A percentile compares a stretch with the other conserved stretches of the same genome.
Evolutionary conservation across 2,329 filamentous ascomycete genomes (phyloP).

Genomic region (Phialophora verrucosa): DNA sequence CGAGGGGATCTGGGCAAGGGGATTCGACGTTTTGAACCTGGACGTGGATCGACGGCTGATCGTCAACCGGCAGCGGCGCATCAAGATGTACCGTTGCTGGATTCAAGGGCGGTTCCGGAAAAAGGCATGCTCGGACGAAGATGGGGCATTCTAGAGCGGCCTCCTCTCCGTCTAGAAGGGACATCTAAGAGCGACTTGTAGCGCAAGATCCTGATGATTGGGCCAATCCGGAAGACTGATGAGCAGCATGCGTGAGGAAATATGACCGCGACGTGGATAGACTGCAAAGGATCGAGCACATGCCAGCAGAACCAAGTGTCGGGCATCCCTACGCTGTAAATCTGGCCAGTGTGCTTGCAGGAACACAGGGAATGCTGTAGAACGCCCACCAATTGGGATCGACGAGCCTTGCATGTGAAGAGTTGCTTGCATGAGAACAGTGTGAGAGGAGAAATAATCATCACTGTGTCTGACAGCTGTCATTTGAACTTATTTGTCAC

Average conservation of each 20-base stretch:
- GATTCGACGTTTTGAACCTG: constrained; percentile 76
- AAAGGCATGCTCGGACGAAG: constrained; percentile 9
- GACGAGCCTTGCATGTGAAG: constrained; percentile 27
- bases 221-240: constrained; percentile 10
- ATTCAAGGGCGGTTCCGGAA: constrained; percentile 54
- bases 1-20: constrained; percentile 74
- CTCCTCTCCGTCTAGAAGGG: too few species aligned
- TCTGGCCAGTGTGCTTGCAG: constrained; percentile 16
- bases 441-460: background rate
- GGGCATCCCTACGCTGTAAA: background rate
- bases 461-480: background rate
- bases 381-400: constrained; percentile 23
- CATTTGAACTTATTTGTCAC: constrained; percentile 2
- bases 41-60: constrained; percentile 87
- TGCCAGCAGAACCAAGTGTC: background rate
- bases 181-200: background rate
- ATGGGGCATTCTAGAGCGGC: background rate
- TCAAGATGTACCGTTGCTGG: constrained; percentile 99
- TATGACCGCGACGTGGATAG: background rate
- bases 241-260: background rate
- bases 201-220: background rate
- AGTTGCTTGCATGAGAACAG: background rate
- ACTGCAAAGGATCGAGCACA: constrained; percentile 5
- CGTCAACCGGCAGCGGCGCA: constrained; percentile 84
- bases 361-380: constrained; percentile 2